phyloP scores from a whole-genome alignment of 2,329 filamentous ascomycete species.

The Clonostachys solani region DNA sequence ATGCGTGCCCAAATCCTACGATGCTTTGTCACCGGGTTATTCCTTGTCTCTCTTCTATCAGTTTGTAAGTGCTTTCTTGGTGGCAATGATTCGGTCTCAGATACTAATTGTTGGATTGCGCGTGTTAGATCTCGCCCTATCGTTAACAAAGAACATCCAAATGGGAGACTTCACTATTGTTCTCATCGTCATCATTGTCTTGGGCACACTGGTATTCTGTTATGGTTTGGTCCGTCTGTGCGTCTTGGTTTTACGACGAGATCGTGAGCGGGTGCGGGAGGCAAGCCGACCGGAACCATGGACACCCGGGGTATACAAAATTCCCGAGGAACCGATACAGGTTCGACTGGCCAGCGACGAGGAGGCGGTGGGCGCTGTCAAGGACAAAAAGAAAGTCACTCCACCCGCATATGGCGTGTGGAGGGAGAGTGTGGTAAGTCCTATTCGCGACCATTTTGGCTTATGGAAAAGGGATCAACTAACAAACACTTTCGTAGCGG shows the following conservation, averaged over 20 bases:
- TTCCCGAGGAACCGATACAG: constrained; percentile 69
- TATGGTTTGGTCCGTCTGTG: constrained; percentile 72
- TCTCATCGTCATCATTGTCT: constrained; percentile 72
- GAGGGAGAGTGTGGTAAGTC: constrained; percentile 74
- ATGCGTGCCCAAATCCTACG: constrained; percentile 52
- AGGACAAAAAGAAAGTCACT: constrained; percentile 50
- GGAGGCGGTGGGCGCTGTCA: constrained; percentile 56
- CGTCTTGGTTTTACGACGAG: constrained; percentile 55
- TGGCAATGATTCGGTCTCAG: background rate
- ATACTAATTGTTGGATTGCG: background rate
- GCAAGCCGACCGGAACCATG: constrained; percentile 33
- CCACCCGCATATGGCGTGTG: constrained; percentile 86
- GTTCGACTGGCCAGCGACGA: constrained; percentile 74
- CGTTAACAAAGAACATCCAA: constrained; percentile 58
- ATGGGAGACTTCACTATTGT: constrained; percentile 74
- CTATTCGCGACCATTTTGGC: background rate
- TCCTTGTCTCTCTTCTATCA: constrained; percentile 53
- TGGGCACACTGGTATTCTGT: constrained; percentile 74
- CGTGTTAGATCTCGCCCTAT: constrained; percentile 64
- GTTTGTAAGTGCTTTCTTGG: constrained; percentile 53
- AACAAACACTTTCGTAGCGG: constrained; percentile 36
- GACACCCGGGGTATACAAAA: constrained; percentile 60
- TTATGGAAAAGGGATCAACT: background rate
- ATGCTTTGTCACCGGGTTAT: constrained; percentile 61
- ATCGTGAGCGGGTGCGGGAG: constrained; percentile 15